Evolutionary conservation across 176 grass and related monocot genomes (phyloP), one percentile per base, ranked within the genome.

Genomic region (Aechmea fasciata): DNA sequence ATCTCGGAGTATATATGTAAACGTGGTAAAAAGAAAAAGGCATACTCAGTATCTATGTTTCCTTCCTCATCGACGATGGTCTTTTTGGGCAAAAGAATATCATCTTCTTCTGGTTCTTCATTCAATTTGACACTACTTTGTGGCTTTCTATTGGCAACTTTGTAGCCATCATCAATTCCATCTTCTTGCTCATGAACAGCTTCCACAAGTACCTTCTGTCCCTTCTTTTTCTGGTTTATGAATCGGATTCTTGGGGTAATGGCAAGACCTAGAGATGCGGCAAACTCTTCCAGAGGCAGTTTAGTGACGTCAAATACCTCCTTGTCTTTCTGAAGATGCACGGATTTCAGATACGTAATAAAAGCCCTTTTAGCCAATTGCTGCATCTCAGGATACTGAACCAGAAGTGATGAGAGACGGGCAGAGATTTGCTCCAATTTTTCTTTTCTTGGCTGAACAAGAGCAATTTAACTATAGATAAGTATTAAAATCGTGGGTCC

Each of bases 291-390:
- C 25, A 82, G 71, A 15, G 86, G 81, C 71, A 90, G 83, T 48
- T 79, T 89, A 64, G 76, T 90, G 72, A 89, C 76, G 54, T 90
- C 89, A 78, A 97, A 92, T 11, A 92, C 83, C 11, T 87, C 84
- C 69, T 87, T 92, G 70, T 91, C 91, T 29, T 69, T 75, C 24
- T 91, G 78, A 9, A 77, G 61, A 75, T 85, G 77, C 24, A 97
- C 71, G 57, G 89, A 92, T 71, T 79, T 92, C 11, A 97, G 68
- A 85, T 92, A 97, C 23, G 89, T 97, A 24, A 92, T 13, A 77
- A 97, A 97, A 49, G 86, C 79, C 74, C 79, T 92, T 80, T 92
- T 91, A 49, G 83, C 93, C 72, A 91, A 69, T 47, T 92, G 81
- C 69, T 92, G 89, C 25, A 97, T 71, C 64, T 83, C 81, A 51